phyloP scores from a whole-genome alignment of 2,329 filamentous ascomycete genomes.

The Aspergillus candidus region DNA sequence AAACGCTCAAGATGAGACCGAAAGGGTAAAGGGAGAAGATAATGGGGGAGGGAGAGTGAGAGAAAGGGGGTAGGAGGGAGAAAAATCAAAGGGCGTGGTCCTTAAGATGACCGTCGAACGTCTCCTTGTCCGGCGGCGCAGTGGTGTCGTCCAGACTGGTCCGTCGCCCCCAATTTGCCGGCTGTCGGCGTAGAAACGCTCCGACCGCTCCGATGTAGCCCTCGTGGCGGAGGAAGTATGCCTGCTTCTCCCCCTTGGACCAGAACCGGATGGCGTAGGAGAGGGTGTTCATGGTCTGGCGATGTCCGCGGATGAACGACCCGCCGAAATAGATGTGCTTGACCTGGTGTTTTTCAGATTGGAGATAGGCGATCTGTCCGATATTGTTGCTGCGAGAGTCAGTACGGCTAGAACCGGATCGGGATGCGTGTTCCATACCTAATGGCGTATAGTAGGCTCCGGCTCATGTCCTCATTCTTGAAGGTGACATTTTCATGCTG shows the following conservation, averaged over 20 bases:
- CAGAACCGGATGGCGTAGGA: constrained; percentile 97
- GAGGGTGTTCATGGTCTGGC: constrained; percentile 95
- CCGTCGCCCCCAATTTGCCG: constrained; percentile 81
- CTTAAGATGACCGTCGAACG: too few relatives aligned
- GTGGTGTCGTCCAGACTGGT: constrained; percentile 61
- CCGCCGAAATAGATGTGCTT: constrained; percentile 96
- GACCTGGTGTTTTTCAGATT: constrained; percentile 87
- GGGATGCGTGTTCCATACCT: constrained; percentile 39
- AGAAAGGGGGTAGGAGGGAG: too few relatives aligned
- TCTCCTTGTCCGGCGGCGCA: constrained; percentile 18
- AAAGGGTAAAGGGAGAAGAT: too few relatives aligned
- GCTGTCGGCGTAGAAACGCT: constrained; percentile 87
- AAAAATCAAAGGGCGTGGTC: too few relatives aligned
- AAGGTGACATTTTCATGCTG: constrained; percentile 51
- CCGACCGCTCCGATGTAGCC: constrained; percentile 92
- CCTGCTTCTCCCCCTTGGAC: constrained; percentile 88
- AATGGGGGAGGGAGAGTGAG: too few relatives aligned
- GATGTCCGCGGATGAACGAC: constrained; percentile 91
- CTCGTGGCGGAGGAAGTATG: constrained; percentile 92
- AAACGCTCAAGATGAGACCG: constrained; percentile 12
- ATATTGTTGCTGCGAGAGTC: constrained; percentile 73
- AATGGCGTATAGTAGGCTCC: constrained; percentile 88
- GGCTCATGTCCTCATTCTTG: constrained; percentile 75
- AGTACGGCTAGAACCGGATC: constrained; percentile 14
- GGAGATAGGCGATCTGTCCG: constrained; percentile 94